Percentiles rank a stretch among this genome's conserved stretches.
These are phyloP conservation scores for Leccinum ochraceum DNA, from an alignment of 768 basidiomycete genomes.

Conservation along the genomic window DNA sequence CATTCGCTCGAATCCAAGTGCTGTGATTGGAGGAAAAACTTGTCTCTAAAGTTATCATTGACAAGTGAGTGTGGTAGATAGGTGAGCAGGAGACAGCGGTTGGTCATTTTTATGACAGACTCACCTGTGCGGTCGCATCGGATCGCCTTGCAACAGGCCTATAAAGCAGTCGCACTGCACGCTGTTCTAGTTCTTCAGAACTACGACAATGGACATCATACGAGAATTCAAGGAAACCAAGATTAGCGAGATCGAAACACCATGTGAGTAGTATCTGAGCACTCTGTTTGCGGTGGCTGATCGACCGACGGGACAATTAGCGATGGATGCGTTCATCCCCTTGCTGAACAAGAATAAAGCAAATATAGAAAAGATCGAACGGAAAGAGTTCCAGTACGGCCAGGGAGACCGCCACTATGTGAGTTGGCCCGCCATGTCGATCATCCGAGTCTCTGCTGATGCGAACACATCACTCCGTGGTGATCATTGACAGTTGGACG, in stretches of 20 bases:
- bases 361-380: slow-evolving; percentile 49
- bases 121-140: background rate
- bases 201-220: slow-evolving; percentile 38
- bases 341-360: slow-evolving; percentile 48
- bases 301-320: slow-evolving; percentile 31
- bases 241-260: slow-evolving; percentile 33
- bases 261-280: slow-evolving; percentile 30
- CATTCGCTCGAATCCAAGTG: no score
- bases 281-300: slow-evolving; percentile 1
- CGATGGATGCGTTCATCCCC: slow-evolving; percentile 48
- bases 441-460: background rate
- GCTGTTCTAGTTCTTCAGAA: background rate
- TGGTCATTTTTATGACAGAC: background rate
- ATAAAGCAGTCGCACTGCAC: background rate
- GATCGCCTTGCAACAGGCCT: background rate
- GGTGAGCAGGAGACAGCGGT: no score
- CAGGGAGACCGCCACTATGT: slow-evolving; percentile 41
- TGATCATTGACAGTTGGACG: slow-evolving; percentile 52
- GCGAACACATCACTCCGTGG: background rate
- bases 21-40: no score
- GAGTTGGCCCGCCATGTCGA: background rate
- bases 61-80: no score
- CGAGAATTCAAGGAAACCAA: slow-evolving; percentile 31
- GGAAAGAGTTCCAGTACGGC: slow-evolving; percentile 60
- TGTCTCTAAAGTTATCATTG: no score